phyloP scores from a whole-genome alignment of 2,329 filamentous ascomycete species.

The Arachnopeziza araneosa region DNA sequence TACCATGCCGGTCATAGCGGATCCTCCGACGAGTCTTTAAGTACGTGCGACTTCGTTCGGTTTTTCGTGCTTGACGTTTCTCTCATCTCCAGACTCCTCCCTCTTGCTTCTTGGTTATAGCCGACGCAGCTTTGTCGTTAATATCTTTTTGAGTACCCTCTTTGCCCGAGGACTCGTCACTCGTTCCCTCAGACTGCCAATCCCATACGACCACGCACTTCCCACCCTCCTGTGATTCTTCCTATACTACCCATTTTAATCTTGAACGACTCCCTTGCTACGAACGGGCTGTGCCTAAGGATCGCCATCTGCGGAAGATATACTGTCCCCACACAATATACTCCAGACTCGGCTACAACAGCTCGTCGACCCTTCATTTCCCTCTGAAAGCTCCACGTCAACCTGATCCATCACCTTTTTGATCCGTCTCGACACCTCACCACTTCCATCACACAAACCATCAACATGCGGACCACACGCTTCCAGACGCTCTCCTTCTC shows the following conservation, averaged over 20 bases:
- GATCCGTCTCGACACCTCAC: constrained; percentile 1
- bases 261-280: neutral
- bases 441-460: neutral
- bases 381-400: neutral
- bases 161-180: constrained; percentile 20
- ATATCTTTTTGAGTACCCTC: constrained; percentile 5
- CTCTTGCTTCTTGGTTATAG: neutral
- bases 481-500: constrained; percentile 42
- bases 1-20: no score
- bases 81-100: neutral
- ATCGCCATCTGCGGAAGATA: neutral
- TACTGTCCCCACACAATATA: neutral
- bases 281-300: neutral
- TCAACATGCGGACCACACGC: constrained; percentile 28
- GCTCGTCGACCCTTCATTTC: neutral
- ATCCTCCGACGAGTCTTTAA: neutral
- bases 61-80: neutral
- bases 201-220: neutral
- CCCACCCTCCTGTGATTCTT: neutral
- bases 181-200: constrained; percentile 18
- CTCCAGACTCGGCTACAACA: neutral
- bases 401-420: neutral
- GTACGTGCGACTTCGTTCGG: neutral
- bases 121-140: constrained; percentile 11
- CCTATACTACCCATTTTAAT: neutral